phyloP scores from a whole-genome alignment of 2,329 filamentous ascomycete species.

The Paecilomyces sp. region DNA sequence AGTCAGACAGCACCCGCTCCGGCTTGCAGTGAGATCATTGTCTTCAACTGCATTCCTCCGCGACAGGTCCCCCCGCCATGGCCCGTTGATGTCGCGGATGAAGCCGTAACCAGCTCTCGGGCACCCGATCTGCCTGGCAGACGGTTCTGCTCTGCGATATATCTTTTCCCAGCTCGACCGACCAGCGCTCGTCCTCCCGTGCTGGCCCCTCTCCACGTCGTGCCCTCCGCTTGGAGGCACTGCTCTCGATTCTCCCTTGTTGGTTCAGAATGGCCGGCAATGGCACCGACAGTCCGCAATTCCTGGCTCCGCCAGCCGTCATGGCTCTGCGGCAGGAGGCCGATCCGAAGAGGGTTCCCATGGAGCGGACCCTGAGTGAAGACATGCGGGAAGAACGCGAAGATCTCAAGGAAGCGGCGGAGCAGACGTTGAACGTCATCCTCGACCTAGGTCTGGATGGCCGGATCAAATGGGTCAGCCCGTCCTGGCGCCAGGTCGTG shows the following conservation, averaged over 20 bases:
- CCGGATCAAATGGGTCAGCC: conserved; percentile 89
- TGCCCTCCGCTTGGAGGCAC: conserved; percentile 3
- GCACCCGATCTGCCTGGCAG: conserved; percentile 39
- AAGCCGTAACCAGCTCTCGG: conserved; percentile 33
- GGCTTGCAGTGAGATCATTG: conserved; percentile 1
- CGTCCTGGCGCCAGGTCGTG: conserved; percentile 90
- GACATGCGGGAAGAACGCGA: conserved; percentile 90
- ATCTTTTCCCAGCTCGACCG: conserved; percentile 5
- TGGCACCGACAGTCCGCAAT: conserved; percentile 28
- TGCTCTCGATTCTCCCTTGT: not conserved
- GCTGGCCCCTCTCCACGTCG: conserved; percentile 5
- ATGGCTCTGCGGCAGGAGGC: conserved; percentile 38
- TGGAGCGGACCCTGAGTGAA: conserved; percentile 66
- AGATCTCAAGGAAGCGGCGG: conserved; percentile 88
- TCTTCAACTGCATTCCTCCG: not conserved
- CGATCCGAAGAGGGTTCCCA: conserved; percentile 28
- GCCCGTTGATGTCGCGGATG: conserved; percentile 34
- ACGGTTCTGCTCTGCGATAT: conserved; percentile 28
- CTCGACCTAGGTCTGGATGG: conserved; percentile 88
- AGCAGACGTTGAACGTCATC: conserved; percentile 94
- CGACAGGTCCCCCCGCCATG: conserved; percentile 20
- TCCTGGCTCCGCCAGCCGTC: conserved; percentile 38
- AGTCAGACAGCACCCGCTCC: not conserved
- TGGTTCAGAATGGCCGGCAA: conserved; percentile 35
- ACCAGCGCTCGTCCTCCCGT: not conserved